phyloP scores from a whole-genome alignment of 169 alveolate species.

The Plasmodium ovale region DNA sequence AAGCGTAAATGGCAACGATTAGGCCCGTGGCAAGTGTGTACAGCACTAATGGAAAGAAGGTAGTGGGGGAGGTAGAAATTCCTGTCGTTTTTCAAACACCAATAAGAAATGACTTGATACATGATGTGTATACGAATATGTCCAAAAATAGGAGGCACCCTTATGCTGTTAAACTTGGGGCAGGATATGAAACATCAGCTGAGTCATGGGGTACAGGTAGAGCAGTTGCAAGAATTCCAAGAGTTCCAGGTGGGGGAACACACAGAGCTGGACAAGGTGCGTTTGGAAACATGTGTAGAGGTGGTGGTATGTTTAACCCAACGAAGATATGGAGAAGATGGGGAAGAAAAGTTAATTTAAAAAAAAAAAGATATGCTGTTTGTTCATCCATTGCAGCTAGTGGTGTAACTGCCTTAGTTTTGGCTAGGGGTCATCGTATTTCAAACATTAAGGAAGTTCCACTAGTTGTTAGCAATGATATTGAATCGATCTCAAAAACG shows the following conservation, averaged over 20 bases:
- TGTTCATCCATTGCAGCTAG: slow-evolving; percentile 99
- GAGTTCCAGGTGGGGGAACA: slow-evolving; percentile 99
- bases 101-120: slow-evolving; percentile 97
- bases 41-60: slow-evolving; percentile 76
- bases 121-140: slow-evolving; percentile 94
- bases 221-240: slow-evolving; percentile 99
- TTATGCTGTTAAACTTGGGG: slow-evolving; percentile 92
- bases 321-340: slow-evolving; percentile 97
- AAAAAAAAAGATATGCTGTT: slow-evolving; percentile 97
- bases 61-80: slow-evolving; percentile 83
- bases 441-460: slow-evolving; percentile 96
- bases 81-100: slow-evolving; percentile 97
- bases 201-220: slow-evolving; percentile 99
- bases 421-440: slow-evolving; percentile 99
- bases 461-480: slow-evolving; percentile 93
- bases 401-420: slow-evolving; percentile 96
- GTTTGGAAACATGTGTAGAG: slow-evolving; percentile 99
- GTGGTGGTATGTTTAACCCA: slow-evolving; percentile 99
- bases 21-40: slow-evolving; percentile 85
- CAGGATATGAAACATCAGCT: slow-evolving; percentile 97
- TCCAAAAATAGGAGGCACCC: slow-evolving; percentile 97
- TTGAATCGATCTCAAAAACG: slow-evolving; percentile 91
- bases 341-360: slow-evolving; percentile 97
- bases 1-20: slow-evolving; percentile 66
- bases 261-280: slow-evolving; percentile 99